phyloP scores from a whole-genome alignment of 495 filamentous ascomycete genomes.

The Platismatia glauca region DNA sequence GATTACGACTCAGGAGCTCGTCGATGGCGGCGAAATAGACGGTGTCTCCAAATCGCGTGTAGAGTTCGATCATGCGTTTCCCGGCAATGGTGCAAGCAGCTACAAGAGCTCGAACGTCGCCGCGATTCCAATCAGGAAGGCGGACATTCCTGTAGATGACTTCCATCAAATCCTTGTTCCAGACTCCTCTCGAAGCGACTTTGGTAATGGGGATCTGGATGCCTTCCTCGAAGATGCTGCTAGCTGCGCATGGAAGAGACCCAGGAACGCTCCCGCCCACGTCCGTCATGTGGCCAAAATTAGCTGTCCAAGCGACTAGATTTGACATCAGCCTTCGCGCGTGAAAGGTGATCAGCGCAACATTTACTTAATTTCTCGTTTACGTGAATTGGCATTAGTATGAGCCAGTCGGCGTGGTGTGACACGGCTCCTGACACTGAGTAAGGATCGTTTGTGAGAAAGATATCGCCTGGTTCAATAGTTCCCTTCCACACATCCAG shows the following conservation, averaged over 20 bases:
- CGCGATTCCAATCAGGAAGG: constrained; percentile 42
- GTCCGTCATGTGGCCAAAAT: constrained; percentile 45
- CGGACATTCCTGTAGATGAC: constrained; percentile 42
- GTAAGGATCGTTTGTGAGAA: constrained; percentile 45
- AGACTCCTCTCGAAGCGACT: constrained; percentile 35
- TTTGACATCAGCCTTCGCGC: background rate
- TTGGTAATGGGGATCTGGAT: constrained; percentile 45
- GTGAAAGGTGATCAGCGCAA: background rate
- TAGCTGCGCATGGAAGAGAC: constrained; percentile 44
- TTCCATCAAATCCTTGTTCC: constrained; percentile 37
- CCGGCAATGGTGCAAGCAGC: constrained; percentile 40
- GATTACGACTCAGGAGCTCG: constrained; percentile 38
- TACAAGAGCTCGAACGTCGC: constrained; percentile 40
- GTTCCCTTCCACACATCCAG: constrained; percentile 36
- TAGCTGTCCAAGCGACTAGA: constrained; percentile 38
- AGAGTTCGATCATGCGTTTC: constrained; percentile 36
- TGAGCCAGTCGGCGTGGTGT: constrained; percentile 42
- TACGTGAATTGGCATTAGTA: constrained; percentile 40
- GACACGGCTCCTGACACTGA: constrained; percentile 41
- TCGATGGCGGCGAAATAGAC: constrained; percentile 38
- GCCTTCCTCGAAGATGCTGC: constrained; percentile 43
- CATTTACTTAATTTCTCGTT: constrained; percentile 28
- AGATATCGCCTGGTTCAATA: constrained; percentile 42
- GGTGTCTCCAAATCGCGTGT: constrained; percentile 35
- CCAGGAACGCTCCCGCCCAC: constrained; percentile 44